Conservation (phyloP, 805 yeast species). For the Candida ortonii region DNA sequence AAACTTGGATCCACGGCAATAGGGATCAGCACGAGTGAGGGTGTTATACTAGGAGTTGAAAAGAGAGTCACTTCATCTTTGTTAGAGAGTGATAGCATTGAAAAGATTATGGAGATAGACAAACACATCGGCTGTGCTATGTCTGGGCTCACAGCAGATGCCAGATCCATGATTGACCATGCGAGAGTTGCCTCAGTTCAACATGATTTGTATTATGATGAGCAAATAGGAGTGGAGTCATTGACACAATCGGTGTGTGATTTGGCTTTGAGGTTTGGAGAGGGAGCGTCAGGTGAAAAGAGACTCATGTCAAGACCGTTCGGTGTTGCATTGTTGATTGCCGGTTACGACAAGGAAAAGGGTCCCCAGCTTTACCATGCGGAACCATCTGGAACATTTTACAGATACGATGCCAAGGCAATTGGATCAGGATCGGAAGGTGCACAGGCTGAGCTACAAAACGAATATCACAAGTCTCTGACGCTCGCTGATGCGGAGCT, state of each 20-base stretch:
- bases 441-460: slow-evolving; percentile 96
- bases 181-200: slow-evolving; percentile 89
- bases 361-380: slow-evolving; percentile 98
- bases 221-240: slow-evolving; percentile 86
- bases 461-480: slow-evolving; percentile 90
- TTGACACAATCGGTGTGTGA: slow-evolving; percentile 97
- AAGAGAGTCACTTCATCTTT: slow-evolving; percentile 92
- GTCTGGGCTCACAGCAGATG: slow-evolving; percentile 98
- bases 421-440: slow-evolving; percentile 99
- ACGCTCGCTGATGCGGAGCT: slow-evolving; percentile 92
- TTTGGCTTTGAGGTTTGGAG: slow-evolving; percentile 93
- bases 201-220: slow-evolving; percentile 88
- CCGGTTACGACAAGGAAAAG: slow-evolving; percentile 87
- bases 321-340: slow-evolving; percentile 95
- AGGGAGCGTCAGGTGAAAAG: slow-evolving; percentile 95
- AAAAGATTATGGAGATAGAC: slow-evolving; percentile 93
- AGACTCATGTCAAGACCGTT: slow-evolving; percentile 96
- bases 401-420: slow-evolving; percentile 97
- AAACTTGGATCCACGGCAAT: slow-evolving; percentile 97
- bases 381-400: slow-evolving; percentile 98
- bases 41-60: slow-evolving; percentile 95
- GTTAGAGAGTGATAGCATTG: slow-evolving; percentile 89
- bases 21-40: slow-evolving; percentile 93
- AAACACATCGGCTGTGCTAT: slow-evolving; percentile 96
- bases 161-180: slow-evolving; percentile 97